These are phyloP conservation scores for Penicillium sp. DNA, from an alignment of 2,329 filamentous ascomycete genomes.

Conservation along the genomic window DNA sequence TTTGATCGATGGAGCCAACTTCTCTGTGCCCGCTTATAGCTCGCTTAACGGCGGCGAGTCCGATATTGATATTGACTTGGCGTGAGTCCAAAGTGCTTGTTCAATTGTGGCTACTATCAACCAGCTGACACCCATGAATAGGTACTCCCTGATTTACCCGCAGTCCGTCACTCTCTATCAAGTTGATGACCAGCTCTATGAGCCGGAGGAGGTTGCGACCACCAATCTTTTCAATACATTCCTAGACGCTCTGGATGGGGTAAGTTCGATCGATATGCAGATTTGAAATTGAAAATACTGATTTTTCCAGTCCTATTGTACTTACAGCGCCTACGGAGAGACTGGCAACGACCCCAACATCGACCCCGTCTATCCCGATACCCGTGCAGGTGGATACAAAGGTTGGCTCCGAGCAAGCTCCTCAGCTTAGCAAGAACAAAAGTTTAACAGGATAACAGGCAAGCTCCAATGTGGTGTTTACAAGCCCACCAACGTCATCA, in stretches of 20 bases:
- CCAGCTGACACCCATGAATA: constrained; percentile 1
- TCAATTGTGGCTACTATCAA: neutral
- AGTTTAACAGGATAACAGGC: constrained; percentile 14
- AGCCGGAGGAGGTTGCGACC: constrained; percentile 40
- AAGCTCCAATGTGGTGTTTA: constrained; percentile 56
- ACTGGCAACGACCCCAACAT: constrained; percentile 55
- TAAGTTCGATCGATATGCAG: constrained; percentile 19
- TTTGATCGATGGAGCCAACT: constrained; percentile 57
- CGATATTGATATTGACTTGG: constrained; percentile 62
- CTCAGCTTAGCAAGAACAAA: neutral
- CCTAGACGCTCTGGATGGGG: constrained; percentile 59
- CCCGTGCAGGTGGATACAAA: constrained; percentile 57
- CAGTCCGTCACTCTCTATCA: constrained; percentile 60
- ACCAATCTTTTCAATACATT: constrained; percentile 54
- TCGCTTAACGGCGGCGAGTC: constrained; percentile 54
- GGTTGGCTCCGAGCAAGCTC: constrained; percentile 39
- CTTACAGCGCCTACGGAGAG: constrained; percentile 57
- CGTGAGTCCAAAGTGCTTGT: constrained; percentile 38
- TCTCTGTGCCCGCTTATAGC: constrained; percentile 42
- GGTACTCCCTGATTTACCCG: constrained; percentile 58
- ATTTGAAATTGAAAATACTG: neutral
- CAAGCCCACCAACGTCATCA: constrained; percentile 63
- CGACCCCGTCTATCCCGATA: constrained; percentile 60
- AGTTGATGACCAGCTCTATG: constrained; percentile 55
- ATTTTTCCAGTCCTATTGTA: constrained; percentile 55